A percentile compares a stretch with the other conserved stretches of the same genome.
Conservation (phyloP, 768 basidiomycete genomes). For the Phylloporus sp. region DNA sequence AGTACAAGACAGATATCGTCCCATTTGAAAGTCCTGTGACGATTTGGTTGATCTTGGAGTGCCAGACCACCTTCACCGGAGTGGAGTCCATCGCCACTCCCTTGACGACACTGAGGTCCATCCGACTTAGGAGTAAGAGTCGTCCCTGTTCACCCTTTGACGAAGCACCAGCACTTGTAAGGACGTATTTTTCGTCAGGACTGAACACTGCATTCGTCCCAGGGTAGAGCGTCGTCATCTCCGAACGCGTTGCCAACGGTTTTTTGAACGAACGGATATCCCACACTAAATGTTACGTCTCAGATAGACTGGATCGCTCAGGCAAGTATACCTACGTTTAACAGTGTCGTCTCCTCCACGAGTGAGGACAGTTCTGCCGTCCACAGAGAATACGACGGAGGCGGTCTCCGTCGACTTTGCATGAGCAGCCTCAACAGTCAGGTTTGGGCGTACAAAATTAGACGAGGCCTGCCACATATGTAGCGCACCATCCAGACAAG, state of each 20-base stretch:
- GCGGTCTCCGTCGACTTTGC: slow-evolving; percentile 82
- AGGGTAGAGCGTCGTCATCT: slow-evolving; percentile 77
- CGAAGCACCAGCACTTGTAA: slow-evolving; percentile 76
- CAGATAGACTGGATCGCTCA: background rate
- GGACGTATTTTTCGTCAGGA: slow-evolving; percentile 84
- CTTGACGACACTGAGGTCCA: slow-evolving; percentile 65
- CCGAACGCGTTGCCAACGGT: slow-evolving; percentile 66
- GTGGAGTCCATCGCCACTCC: slow-evolving; percentile 66
- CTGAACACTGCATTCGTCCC: slow-evolving; percentile 94
- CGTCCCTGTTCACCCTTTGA: slow-evolving; percentile 66
- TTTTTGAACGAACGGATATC: slow-evolving; percentile 89
- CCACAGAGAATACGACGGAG: slow-evolving; percentile 83
- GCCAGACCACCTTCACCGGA: slow-evolving; percentile 92
- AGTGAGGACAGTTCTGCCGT: slow-evolving; percentile 80
- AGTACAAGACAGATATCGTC: slow-evolving; percentile 86
- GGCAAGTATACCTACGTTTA: slow-evolving; percentile 65
- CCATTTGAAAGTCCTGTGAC: slow-evolving; percentile 86
- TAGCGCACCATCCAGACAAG: slow-evolving; percentile 85
- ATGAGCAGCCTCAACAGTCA: slow-evolving; percentile 85
- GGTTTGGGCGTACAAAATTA: slow-evolving; percentile 90
- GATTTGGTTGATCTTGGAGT: slow-evolving; percentile 96
- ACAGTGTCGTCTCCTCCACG: slow-evolving; percentile 94
- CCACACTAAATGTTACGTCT: slow-evolving; percentile 64
- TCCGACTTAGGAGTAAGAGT: slow-evolving; percentile 69
- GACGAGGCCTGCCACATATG: slow-evolving; percentile 92